phyloP scores from a whole-genome alignment of 768 basidiomycete species.

The Phaffia australis region DNA sequence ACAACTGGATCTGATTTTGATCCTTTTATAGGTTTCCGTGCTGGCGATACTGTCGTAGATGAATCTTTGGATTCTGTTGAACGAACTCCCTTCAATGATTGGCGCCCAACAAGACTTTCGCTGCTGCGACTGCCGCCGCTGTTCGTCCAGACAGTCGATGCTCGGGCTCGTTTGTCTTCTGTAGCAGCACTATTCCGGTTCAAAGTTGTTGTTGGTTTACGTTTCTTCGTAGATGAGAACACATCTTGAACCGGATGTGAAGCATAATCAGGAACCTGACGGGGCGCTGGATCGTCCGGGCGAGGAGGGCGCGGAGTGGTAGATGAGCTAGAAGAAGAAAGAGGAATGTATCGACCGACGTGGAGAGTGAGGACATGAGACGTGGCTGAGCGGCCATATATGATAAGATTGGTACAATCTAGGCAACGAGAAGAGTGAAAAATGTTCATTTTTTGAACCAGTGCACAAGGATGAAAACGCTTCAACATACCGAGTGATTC shows the following conservation, averaged over 20 bases:
- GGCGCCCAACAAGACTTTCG: not conserved
- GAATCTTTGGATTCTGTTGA: no score
- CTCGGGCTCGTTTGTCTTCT: not conserved
- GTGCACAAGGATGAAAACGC: no score
- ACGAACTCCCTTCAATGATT: not conserved
- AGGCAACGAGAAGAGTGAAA: not conserved
- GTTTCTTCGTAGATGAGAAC: not conserved
- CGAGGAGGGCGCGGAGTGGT: not conserved
- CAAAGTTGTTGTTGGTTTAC: no score
- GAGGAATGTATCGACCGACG: not conserved
- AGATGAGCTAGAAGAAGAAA: conserved; percentile 1
- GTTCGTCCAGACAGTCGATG: not conserved
- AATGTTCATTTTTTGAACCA: not conserved
- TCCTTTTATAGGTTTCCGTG: no score
- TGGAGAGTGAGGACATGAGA: not conserved
- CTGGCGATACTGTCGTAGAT: no score
- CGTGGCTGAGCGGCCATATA: not conserved
- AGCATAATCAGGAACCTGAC: conserved; percentile 3
- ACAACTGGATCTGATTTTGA: no score
- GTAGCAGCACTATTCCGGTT: not conserved
- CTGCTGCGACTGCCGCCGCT: not conserved
- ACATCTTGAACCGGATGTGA: not conserved
- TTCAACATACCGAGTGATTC: not conserved
- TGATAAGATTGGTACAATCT: conserved; percentile 8
- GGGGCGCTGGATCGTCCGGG: conserved; percentile 10